These are phyloP conservation scores for Talaromyces atroroseus DNA, from an alignment of 2,329 filamentous ascomycete genomes.

Conservation along the genomic window DNA sequence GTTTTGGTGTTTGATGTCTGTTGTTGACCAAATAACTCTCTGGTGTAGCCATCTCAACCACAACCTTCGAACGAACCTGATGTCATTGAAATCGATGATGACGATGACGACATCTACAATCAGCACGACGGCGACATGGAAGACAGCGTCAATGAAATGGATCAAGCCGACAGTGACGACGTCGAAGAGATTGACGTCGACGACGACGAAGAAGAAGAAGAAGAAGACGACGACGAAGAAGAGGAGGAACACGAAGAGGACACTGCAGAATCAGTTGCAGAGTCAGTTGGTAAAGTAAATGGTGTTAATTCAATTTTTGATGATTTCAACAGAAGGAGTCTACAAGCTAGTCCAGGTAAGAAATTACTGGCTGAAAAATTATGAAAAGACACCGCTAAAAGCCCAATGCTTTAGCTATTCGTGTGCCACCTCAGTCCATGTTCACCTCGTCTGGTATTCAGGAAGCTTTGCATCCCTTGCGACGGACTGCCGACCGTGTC, in stretches of 20 bases:
- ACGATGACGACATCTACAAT: constrained; percentile 23
- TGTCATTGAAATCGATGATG: constrained; percentile 37
- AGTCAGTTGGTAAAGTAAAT: constrained; percentile 24
- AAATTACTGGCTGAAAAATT: background rate
- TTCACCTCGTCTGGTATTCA: constrained; percentile 45
- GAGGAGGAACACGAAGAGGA: constrained; percentile 21
- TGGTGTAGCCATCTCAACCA: constrained; percentile 16
- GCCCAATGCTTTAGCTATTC: constrained; percentile 6
- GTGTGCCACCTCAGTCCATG: constrained; percentile 24
- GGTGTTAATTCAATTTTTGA: constrained; percentile 20
- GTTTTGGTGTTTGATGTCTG: constrained; percentile 14
- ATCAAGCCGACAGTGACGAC: constrained; percentile 31
- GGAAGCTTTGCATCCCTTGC: constrained; percentile 54
- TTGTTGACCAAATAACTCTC: constrained; percentile 6
- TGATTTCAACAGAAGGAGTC: constrained; percentile 6
- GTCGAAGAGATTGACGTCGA: constrained; percentile 36
- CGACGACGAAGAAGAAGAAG: constrained; percentile 22
- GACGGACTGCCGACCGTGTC: constrained; percentile 61
- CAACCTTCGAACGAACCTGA: constrained; percentile 26
- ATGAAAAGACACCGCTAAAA: background rate
- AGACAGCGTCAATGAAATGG: constrained; percentile 9
- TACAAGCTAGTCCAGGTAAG: constrained; percentile 12
- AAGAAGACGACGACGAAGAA: constrained; percentile 17
- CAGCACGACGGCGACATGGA: constrained; percentile 23
- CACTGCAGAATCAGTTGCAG: constrained; percentile 24